These are phyloP conservation scores for Nothophoma quercina DNA, from an alignment of 2,329 filamentous ascomycete species.

Conservation along the genomic window DNA sequence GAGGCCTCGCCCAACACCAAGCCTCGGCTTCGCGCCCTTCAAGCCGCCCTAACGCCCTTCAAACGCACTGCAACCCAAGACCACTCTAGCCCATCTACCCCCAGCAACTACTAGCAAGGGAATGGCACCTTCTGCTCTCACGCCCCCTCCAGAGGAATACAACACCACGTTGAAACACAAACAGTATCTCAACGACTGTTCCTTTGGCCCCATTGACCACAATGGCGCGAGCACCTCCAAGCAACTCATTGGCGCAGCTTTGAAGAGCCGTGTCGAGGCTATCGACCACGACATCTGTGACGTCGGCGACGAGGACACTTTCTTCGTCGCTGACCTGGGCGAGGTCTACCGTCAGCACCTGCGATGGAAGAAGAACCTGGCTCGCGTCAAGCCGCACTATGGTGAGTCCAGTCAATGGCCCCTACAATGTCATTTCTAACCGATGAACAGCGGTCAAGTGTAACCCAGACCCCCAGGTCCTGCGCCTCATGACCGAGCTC, in stretches of 20 bases:
- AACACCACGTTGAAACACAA: slow-evolving; percentile 50
- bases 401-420: slow-evolving; percentile 63
- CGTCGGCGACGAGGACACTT: slow-evolving; percentile 93
- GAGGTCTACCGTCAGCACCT: slow-evolving; percentile 99
- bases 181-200: slow-evolving; percentile 37
- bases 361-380: slow-evolving; percentile 94
- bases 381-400: slow-evolving; percentile 94
- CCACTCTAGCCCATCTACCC: slow-evolving; percentile 20
- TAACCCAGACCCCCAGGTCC: slow-evolving; percentile 90
- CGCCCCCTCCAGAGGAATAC: slow-evolving; percentile 53
- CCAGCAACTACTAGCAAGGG: slow-evolving; percentile 56
- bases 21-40: slow-evolving; percentile 89
- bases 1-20: slow-evolving; percentile 89
- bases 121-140: slow-evolving; percentile 76
- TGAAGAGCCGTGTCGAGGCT: slow-evolving; percentile 82
- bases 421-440: slow-evolving; percentile 33
- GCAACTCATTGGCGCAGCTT: slow-evolving; percentile 83
- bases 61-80: slow-evolving; percentile 30
- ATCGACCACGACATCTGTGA: slow-evolving; percentile 90
- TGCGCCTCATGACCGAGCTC: slow-evolving; percentile 84
- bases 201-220: slow-evolving; percentile 51
- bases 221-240: slow-evolving; percentile 67
- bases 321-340: slow-evolving; percentile 97
- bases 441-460: slow-evolving; percentile 84
- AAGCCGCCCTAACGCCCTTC: slow-evolving; percentile 85